A percentile compares a stretch with the other conserved stretches of the same genome.
Conservation (phyloP, 75 land plant species). For the Azolla pinnata region DNA sequence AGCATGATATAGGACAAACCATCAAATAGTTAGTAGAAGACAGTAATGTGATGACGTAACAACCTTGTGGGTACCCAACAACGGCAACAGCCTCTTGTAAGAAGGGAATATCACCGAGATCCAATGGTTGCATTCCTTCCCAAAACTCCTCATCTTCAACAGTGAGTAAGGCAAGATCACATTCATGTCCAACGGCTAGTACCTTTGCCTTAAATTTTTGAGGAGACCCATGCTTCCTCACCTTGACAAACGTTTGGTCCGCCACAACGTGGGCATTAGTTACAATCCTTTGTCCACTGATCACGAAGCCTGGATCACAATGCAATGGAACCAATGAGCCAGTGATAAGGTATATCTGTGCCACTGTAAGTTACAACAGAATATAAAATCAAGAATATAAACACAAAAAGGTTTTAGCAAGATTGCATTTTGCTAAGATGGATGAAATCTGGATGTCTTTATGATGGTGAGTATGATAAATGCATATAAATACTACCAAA, state of each 20-base stretch:
- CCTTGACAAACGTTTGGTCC: constrained; percentile 81
- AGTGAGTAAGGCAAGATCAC: constrained; percentile 79
- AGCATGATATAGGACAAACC: too few relatives aligned
- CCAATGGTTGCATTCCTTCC: constrained; percentile 67
- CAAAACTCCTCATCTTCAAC: constrained; percentile 78
- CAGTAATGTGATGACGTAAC: background rate
- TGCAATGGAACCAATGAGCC: background rate
- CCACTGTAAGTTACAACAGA: too few relatives aligned
- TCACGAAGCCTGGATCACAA: constrained; percentile 59
- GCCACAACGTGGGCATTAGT: constrained; percentile 98
- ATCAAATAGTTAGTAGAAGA: too few relatives aligned
- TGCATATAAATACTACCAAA: too few relatives aligned
- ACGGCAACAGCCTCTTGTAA: constrained; percentile 94
- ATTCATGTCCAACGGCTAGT: constrained; percentile 86
- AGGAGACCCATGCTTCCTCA: constrained; percentile 91
- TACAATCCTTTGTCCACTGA: constrained; percentile 55
- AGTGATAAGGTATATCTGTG: too few relatives aligned
- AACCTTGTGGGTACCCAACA: constrained; percentile 98
- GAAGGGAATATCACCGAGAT: constrained; percentile 75
- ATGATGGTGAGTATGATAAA: too few relatives aligned
- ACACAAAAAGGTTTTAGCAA: too few relatives aligned
- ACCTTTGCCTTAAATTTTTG: constrained; percentile 76
- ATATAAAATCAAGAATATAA: too few relatives aligned
- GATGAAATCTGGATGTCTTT: too few relatives aligned
- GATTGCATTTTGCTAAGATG: too few relatives aligned